These are phyloP conservation scores for Telfairia occidentalis DNA, from an alignment of 331 rosid species.

Conservation along the genomic window DNA sequence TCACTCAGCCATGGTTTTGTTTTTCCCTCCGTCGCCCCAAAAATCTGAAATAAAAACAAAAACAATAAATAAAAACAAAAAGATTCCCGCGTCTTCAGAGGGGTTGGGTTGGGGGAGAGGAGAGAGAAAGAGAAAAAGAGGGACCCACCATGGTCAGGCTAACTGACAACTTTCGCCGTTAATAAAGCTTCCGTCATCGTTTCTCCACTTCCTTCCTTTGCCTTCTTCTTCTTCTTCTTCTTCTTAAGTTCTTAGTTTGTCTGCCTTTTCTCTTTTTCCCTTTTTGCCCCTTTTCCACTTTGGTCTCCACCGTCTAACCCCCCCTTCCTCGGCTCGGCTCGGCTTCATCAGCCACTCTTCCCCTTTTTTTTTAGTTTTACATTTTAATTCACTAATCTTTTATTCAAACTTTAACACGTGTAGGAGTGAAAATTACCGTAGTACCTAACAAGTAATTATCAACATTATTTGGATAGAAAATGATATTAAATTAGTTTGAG, in stretches of 20 bases:
- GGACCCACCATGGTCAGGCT: conserved; percentile 4
- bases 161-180: conserved; percentile 18
- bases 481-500: too few relatives aligned
- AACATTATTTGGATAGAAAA: too few relatives aligned
- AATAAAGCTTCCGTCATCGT: conserved; percentile 16
- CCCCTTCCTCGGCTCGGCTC: background rate
- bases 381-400: too few relatives aligned
- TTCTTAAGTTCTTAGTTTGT: too few relatives aligned
- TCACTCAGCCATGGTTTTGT: too few relatives aligned
- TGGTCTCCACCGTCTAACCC: background rate
- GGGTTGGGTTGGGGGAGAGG: too few relatives aligned
- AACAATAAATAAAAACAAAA: conserved; percentile 2
- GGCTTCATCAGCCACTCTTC: background rate
- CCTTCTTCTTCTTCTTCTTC: background rate
- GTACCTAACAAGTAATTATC: too few relatives aligned
- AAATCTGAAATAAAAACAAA: too few relatives aligned
- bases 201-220: background rate
- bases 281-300: conserved; percentile 8
- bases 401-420: too few relatives aligned
- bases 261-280: background rate
- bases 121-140: background rate
- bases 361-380: too few relatives aligned
- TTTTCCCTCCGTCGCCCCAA: background rate
- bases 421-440: too few relatives aligned
- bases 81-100: conserved; percentile 14